Evolutionary conservation across 2,329 filamentous ascomycete species (phyloP), one percentile per base, ranked within the genome.

Genomic region (Sporothrix brunneoviolacea): DNA sequence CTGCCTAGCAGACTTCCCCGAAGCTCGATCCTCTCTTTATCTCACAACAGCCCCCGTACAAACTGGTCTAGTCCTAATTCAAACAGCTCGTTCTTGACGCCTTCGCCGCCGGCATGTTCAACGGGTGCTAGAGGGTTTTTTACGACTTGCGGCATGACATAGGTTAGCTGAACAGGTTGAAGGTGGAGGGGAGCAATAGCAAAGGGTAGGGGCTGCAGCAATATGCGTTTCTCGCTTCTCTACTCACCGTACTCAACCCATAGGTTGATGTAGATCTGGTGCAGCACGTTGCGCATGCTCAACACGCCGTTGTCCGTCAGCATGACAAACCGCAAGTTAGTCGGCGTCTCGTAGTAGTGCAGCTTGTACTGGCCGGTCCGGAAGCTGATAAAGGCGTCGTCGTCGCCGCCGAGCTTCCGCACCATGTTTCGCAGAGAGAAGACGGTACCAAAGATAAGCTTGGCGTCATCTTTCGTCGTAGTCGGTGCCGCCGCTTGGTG

Each of bases 321-420:
- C 84, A 98, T 88, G 64, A 96, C 90, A 64, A 97, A 94, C 64
- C 95, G 94, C 68, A 95, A 83, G 66, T 88, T 94, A 47, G 90
- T 93, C 1, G 91, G 90, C 12, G 93, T 97, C 75, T 98, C 93
- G 76, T 96, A 98, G 74, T 95, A 98, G 72, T 98, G 93, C 61
- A 98, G 80, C 72, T 96, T 96, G 77, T 98, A 98, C 69, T 95
- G 86, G 59, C 79, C 87, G 48, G 93, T 98, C 60, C 89, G 86
- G 71, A 88, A 98, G 59, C 85, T 89, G 60, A 98, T 86, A 68
- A 98, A 98, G 65, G 87, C 89, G 72, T 96, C 91, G 66, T 96
- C 90, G 49, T 88, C 83, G 58, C 91, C 91, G 62, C 91, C 91
- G 42, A 98, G 80, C 74, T 96, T 95, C 68, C 89, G 87, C 55